phyloP scores from a whole-genome alignment of 1,284 basidiomycete species.

The Ustilago nuda region DNA sequence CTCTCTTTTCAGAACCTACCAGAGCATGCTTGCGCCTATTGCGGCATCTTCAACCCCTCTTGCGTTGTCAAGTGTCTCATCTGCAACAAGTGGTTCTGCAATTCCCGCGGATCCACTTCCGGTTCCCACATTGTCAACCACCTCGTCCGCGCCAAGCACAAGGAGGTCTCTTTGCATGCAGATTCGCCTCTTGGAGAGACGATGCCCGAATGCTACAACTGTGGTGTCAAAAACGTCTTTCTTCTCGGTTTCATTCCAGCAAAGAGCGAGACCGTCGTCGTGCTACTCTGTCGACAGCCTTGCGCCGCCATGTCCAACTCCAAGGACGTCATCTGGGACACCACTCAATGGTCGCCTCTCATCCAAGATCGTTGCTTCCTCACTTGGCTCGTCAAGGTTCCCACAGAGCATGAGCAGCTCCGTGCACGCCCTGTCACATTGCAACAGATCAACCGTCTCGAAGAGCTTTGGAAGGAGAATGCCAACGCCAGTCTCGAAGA shows the following conservation, averaged over 20 bases:
- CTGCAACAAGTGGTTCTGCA: conserved; percentile 97
- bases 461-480: conserved; percentile 98
- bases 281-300: conserved; percentile 98
- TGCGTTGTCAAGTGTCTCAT: conserved; percentile 96
- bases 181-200: conserved; percentile 97
- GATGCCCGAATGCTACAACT: conserved; percentile 94
- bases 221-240: conserved; percentile 99
- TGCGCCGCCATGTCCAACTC: conserved; percentile 89
- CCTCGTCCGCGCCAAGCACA: conserved; percentile 97
- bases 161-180: conserved; percentile 95
- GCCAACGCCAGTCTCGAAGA: conserved; percentile 93
- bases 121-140: conserved; percentile 97
- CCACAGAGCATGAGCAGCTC: conserved; percentile 92
- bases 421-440: conserved; percentile 95
- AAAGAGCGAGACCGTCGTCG: conserved; percentile 98
- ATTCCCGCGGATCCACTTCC: conserved; percentile 96
- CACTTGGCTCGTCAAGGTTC: conserved; percentile 97
- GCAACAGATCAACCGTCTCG: conserved; percentile 94
- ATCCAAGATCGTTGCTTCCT: conserved; percentile 98
- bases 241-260: conserved; percentile 99
- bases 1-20: conserved; percentile 38
- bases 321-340: conserved; percentile 98
- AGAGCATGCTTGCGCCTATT: conserved; percentile 74
- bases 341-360: conserved; percentile 95
- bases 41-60: conserved; percentile 96